Evolutionary conservation across 1,139 yeast genomes (phyloP).

Genomic region (Scheffersomyces titani): DNA sequence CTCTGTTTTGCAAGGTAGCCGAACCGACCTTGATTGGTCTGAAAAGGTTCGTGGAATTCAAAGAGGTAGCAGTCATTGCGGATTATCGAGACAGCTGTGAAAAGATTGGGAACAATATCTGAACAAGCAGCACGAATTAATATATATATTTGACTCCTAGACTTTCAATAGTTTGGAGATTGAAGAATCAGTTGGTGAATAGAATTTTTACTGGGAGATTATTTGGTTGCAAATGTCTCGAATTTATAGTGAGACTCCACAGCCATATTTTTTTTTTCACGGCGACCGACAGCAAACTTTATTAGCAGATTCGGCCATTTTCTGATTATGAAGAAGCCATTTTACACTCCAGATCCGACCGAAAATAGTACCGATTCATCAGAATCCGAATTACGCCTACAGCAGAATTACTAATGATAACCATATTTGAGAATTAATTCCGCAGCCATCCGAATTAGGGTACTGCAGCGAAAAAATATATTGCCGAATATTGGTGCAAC

Average conservation of each 20-base stretch:
- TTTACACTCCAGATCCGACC: not conserved
- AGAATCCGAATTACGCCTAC: not conserved
- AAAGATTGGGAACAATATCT: not conserved
- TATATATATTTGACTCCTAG: too few species aligned
- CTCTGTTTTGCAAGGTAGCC: slow-evolving; percentile 20
- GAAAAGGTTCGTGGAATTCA: slow-evolving; percentile 6
- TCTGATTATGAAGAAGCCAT: too few species aligned
- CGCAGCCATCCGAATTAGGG: not conserved
- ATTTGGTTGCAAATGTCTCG: not conserved
- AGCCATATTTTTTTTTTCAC: not conserved
- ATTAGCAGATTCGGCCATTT: not conserved
- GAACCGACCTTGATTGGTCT: slow-evolving; percentile 7
- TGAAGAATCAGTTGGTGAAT: not conserved
- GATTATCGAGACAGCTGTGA: not conserved
- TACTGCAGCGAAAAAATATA: not conserved
- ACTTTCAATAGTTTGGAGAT: too few species aligned
- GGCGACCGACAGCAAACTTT: not conserved
- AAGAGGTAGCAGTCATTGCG: slow-evolving; percentile 4
- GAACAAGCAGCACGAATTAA: not conserved
- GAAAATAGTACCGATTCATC: not conserved
- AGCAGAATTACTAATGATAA: too few species aligned
- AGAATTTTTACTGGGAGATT: too few species aligned
- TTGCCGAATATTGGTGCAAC: not conserved
- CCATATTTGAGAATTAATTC: not conserved
- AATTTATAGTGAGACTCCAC: not conserved